A percentile compares a stretch with the other conserved stretches of the same genome.
Evolutionary conservation across 306 rosid genomes (phyloP).

Genomic region (Potentilla sterilis): DNA sequence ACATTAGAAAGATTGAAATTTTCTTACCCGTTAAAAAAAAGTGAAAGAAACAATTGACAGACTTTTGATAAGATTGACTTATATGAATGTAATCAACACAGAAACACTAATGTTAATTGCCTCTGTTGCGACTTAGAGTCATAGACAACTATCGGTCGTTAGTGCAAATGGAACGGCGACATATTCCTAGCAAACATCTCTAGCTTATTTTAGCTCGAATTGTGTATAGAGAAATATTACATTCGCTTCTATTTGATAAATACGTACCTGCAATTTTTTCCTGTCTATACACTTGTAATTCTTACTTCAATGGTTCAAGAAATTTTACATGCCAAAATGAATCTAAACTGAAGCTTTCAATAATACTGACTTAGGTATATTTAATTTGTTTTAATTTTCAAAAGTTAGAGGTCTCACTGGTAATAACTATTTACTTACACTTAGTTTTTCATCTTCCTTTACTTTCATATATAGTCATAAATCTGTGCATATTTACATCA

Average conservation of each 20-base stretch:
- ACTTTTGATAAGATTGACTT: too few relatives aligned
- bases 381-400: not conserved
- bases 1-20: too few relatives aligned
- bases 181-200: too few relatives aligned
- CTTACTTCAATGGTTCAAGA: not conserved
- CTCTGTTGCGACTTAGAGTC: too few relatives aligned
- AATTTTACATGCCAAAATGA: constrained; percentile 19
- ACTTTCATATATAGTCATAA: not conserved
- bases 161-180: too few relatives aligned
- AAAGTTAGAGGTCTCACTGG: not conserved
- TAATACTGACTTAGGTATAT: not conserved
- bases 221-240: not conserved
- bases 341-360: not conserved
- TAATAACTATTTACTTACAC: not conserved
- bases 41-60: too few relatives aligned
- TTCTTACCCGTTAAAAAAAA: too few relatives aligned
- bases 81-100: too few relatives aligned
- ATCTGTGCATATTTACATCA: not conserved
- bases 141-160: too few relatives aligned
- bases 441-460: not conserved
- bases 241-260: too few relatives aligned
- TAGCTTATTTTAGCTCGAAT: not conserved
- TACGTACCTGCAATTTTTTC: not conserved
- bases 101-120: too few relatives aligned
- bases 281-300: not conserved